Base-by-base conservation (phyloP, 1,284 basidiomycete species). In the Cryptococcus hybrid region DNA sequence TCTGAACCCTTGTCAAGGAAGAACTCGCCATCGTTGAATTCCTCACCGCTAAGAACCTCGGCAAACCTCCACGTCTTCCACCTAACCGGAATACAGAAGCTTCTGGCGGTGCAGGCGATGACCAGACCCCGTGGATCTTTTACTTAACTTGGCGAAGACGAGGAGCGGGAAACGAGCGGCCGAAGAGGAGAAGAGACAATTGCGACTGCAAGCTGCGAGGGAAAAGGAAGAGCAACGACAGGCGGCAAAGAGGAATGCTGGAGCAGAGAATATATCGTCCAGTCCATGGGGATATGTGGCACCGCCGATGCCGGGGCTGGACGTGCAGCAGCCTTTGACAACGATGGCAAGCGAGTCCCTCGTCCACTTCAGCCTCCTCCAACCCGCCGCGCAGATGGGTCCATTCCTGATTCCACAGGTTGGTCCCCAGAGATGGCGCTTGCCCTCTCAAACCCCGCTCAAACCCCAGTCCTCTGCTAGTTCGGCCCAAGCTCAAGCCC, bases 1-100 rank as follows among this genome's bases (percentile, higher is more conserved):
- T 79, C 77, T 0, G 77, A 79, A 58, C 78, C 79, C 76, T 78
- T 15, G 79, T 79, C 46, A 78, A 79, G 54, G 77, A 77, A 58
- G 79, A 80, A 61, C 68, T 78, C 2, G 79, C 77, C 24, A 78
- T 78, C 24, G 77, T 77, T 51, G 75, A 78, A 47, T 78, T 79
- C 55, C 66, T 79, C 30, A 79, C 75, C 1, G 75, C 77, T 30
- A 76, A 78, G 55, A 68, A 65, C 1, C 63, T 60, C 42, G 46
- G 65, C 5, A 54, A 55, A 5, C 54, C 58, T n/a, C 45, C 61
- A 39, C 59, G 60, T 47, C 56, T 12, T 39, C 54, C 8, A 53
- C 59, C 36, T 59, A 47, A 42, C 57, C 52, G 34, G 56, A 9
- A 9, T 9, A 9, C 9, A 42, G n/a, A n/a, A 12, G 53, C 46